These are phyloP conservation scores for Termitomyces sp. DNA, from an alignment of 768 basidiomycete genomes.

Conservation along the genomic window DNA sequence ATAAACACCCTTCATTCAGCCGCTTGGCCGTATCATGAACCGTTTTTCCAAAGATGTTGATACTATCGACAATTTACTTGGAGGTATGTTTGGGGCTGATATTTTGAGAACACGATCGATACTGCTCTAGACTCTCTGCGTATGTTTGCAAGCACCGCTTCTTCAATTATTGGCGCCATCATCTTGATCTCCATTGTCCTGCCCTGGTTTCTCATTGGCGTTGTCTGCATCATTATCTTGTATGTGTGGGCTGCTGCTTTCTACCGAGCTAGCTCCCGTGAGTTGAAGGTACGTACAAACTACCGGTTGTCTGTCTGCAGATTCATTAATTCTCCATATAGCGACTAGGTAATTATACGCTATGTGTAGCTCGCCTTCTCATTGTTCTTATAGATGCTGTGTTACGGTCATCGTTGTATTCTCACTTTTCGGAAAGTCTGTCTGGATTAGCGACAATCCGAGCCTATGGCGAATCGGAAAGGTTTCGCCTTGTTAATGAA, in stretches of 20 bases:
- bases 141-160: constrained; percentile 61
- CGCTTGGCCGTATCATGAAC: constrained; percentile 85
- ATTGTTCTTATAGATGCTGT: constrained; percentile 55
- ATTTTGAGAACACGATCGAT: neutral
- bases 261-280: constrained; percentile 82
- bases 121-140: constrained; percentile 54
- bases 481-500: constrained; percentile 75
- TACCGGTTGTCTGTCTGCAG: neutral
- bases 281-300: constrained; percentile 59
- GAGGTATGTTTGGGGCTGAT: constrained; percentile 28
- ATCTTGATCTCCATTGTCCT: constrained; percentile 73
- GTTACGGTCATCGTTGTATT: constrained; percentile 81
- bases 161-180: constrained; percentile 66
- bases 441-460: constrained; percentile 85
- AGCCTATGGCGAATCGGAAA: constrained; percentile 74
- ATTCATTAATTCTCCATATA: constrained; percentile 18
- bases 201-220: constrained; percentile 82
- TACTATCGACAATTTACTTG: constrained; percentile 71
- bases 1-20: constrained; percentile 27
- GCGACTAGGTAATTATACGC: constrained; percentile 46
- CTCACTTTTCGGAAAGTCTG: constrained; percentile 89
- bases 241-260: constrained; percentile 75
- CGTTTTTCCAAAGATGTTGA: constrained; percentile 87
- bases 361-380: neutral
- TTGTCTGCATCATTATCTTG: constrained; percentile 48